phyloP scores from a whole-genome alignment of 2,329 filamentous ascomycete genomes.

The Nigrospora sphaerica region DNA sequence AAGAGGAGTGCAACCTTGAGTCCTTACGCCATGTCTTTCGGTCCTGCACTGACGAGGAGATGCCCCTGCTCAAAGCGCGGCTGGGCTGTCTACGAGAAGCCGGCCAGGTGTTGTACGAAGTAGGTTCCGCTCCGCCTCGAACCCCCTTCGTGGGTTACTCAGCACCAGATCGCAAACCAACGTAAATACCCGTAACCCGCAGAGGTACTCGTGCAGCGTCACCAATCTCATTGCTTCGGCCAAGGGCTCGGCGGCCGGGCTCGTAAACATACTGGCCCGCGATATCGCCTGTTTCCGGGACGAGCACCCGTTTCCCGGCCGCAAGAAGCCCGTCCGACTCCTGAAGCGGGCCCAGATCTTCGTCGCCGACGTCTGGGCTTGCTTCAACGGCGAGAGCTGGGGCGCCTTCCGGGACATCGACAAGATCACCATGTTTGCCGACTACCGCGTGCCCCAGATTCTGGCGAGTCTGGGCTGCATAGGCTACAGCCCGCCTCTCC shows the following conservation, averaged over 20 bases:
- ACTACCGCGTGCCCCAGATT: conserved; percentile 95
- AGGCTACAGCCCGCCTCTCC: conserved; percentile 74
- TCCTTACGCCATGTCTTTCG: conserved; percentile 73
- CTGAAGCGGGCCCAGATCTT: conserved; percentile 95
- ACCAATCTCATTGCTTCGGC: conserved; percentile 66
- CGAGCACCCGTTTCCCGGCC: conserved; percentile 66
- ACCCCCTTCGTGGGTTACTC: not conserved
- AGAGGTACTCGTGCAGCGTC: conserved; percentile 73
- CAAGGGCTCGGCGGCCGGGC: conserved; percentile 68
- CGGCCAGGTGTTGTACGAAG: conserved; percentile 70
- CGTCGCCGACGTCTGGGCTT: conserved; percentile 94
- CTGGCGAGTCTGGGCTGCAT: conserved; percentile 77
- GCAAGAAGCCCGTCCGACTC: conserved; percentile 64
- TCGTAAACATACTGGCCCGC: conserved; percentile 75
- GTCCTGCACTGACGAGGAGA: conserved; percentile 77
- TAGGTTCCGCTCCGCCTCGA: conserved; percentile 27
- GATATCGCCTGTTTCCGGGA: conserved; percentile 85
- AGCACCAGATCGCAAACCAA: conserved; percentile 3
- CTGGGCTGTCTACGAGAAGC: conserved; percentile 77
- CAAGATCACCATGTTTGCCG: conserved; percentile 97
- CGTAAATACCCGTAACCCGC: conserved; percentile 13
- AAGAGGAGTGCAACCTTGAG: conserved; percentile 69
- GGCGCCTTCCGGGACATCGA: conserved; percentile 86
- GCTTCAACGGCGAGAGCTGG: conserved; percentile 74
- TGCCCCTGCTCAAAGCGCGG: conserved; percentile 75